Evolutionary conservation across 78 protist genomes (phyloP), one percentile per base, ranked within the genome.

Genomic region (Dictyostelium purpureum): DNA sequence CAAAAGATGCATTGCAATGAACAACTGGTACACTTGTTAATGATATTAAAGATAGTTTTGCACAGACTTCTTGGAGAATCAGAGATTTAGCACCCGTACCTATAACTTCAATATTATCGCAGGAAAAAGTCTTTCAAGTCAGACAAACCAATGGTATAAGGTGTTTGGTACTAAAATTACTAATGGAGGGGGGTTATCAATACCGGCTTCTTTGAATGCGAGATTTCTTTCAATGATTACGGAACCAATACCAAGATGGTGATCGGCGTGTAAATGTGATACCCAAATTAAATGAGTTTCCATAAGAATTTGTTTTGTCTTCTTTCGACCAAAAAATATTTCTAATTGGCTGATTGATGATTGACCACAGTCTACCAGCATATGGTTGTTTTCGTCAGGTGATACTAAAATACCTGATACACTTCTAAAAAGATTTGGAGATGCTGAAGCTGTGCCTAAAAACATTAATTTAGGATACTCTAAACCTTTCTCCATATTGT

Each of bases 211-310:
- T 1, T 6, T 4, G 14, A 63, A 63, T 33, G 38, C 71, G 4
- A 18, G 11, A 2, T 18, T 7, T 24, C 63, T 35, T 31, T 61
- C 59, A 18, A 59, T 45, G 3, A 85, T 0, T 18, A 85, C 24
- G 7, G 51, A n/a, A 19, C 75, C 63, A 9, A 56, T 21, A 12
- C 99, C 99, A 9, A 98, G 81, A 77, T 97, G 97, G 82, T 99
- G 99, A 94, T 99, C 99, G 7, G 99, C 99, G 69, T 99, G 99
- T 74, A 95, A 69, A 96, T 99, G 99, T 18, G 99, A 98, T 31
- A 98, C 47, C 95, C 91, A 98, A 10, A 98, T 49, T 21, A 83
- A 16, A 16, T 18, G 16, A 0, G 38, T 14, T 5, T 63, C 19
- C 1, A 31, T 63, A 5, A 63, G 18, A 33, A 63, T 33, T 21